Conservation (phyloP, 1,284 basidiomycete species). For the Cryptococcus sp. region DNA sequence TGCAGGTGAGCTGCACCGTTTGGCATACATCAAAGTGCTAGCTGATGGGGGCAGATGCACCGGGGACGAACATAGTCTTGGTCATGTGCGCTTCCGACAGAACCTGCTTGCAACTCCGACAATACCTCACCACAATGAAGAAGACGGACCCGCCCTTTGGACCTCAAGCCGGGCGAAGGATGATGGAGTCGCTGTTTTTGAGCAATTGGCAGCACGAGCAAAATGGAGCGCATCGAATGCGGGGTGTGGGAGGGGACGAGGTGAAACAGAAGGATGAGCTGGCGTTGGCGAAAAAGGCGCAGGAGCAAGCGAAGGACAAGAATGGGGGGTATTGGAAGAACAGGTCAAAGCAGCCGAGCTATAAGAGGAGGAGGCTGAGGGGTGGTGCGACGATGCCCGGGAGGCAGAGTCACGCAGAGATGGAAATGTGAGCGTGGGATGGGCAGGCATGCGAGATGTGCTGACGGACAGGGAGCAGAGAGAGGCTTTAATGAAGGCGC, state of each 20-base stretch:
- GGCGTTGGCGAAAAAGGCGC: constrained; percentile 25
- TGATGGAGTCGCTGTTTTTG: constrained; percentile 60
- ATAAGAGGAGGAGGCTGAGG: constrained; percentile 49
- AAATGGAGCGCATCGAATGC: constrained; percentile 30
- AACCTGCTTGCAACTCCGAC: constrained; percentile 66
- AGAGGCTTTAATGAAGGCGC: constrained; percentile 31
- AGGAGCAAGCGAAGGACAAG: constrained; percentile 17
- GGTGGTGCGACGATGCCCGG: constrained; percentile 27
- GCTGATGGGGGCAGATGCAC: constrained; percentile 47
- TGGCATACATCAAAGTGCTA: not conserved
- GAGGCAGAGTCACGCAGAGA: constrained; percentile 13
- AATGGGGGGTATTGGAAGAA: constrained; percentile 21
- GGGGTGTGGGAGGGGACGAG: constrained; percentile 29
- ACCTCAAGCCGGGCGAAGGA: constrained; percentile 53
- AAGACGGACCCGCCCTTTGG: constrained; percentile 52
- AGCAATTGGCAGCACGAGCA: constrained; percentile 45
- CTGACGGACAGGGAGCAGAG: constrained; percentile 22
- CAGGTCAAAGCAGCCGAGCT: constrained; percentile 51
- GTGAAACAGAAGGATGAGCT: constrained; percentile 27
- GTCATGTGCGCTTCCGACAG: constrained; percentile 82
- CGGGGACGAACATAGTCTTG: constrained; percentile 70
- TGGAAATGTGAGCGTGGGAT: constrained; percentile 17
- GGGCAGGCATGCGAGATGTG: not conserved
- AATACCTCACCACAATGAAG: constrained; percentile 68
- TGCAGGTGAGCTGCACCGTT: constrained; percentile 24